Evolutionary conservation across 495 filamentous ascomycete genomes (phyloP).

Genomic region (Oidiodendron maius): DNA sequence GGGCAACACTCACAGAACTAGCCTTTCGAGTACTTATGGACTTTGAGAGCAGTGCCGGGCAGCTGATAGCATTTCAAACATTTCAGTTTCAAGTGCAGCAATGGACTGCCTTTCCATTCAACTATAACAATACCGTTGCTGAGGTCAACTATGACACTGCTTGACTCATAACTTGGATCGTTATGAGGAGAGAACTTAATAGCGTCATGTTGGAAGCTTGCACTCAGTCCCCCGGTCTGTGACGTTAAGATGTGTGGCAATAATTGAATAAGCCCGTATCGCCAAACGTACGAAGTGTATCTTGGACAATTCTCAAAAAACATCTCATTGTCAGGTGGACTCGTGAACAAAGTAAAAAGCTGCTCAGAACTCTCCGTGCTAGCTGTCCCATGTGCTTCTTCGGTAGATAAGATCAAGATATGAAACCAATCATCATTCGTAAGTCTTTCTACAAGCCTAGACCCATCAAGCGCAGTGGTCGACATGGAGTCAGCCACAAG

Average conservation of each 20-base stretch:
- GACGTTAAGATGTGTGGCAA: slow-evolving; percentile 3
- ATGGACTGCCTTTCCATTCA: slow-evolving; percentile 3
- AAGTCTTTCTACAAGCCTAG: slow-evolving; percentile 5
- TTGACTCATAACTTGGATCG: slow-evolving; percentile 3
- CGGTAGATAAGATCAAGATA: slow-evolving; percentile 1
- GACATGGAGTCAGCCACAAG: slow-evolving; percentile 3
- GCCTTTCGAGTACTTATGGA: neutral
- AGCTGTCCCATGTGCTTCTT: slow-evolving; percentile 3
- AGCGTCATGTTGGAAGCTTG: slow-evolving; percentile 2
- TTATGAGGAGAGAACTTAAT: slow-evolving; percentile 6
- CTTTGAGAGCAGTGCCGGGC: slow-evolving; percentile 1
- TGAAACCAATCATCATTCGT: slow-evolving; percentile 2
- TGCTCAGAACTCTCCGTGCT: slow-evolving; percentile 4
- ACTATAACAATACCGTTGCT: slow-evolving; percentile 5
- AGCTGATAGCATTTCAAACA: slow-evolving; percentile 3
- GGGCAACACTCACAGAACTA: slow-evolving; percentile 3
- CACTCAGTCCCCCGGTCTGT: slow-evolving; percentile 4
- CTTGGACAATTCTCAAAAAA: neutral
- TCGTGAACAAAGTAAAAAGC: slow-evolving; percentile 1
- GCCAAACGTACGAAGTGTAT: slow-evolving; percentile 1
- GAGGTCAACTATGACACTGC: slow-evolving; percentile 2
- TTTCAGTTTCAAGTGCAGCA: slow-evolving; percentile 5
- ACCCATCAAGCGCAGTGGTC: slow-evolving; percentile 2
- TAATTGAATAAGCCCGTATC: slow-evolving; percentile 4
- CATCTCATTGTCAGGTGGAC: slow-evolving; percentile 1